phyloP scores from a whole-genome alignment of 306 rosid species.

The Quercus glauca region DNA sequence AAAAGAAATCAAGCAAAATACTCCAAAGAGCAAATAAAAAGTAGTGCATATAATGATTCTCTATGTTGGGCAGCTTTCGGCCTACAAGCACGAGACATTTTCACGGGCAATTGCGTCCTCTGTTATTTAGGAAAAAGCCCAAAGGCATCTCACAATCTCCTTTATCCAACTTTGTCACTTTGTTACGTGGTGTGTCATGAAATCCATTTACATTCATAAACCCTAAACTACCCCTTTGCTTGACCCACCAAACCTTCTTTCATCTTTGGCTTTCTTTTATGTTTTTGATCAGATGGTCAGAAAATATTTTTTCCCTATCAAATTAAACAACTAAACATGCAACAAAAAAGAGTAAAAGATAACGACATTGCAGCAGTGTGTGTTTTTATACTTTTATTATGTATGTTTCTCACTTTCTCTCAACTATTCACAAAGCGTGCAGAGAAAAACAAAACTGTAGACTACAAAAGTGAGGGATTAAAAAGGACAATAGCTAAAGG shows the following conservation, averaged over 20 bases:
- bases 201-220: slow-evolving; percentile 6
- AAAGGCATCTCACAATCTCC: slow-evolving; percentile 31
- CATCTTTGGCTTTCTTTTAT: background rate
- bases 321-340: no score
- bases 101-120: slow-evolving; percentile 64
- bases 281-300: no score
- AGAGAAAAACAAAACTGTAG: no score
- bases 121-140: slow-evolving; percentile 51
- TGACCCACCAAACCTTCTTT: slow-evolving; percentile 8
- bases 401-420: no score
- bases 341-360: no score
- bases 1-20: background rate
- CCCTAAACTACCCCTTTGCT: background rate
- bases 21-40: slow-evolving; percentile 27
- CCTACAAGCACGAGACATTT: slow-evolving; percentile 47
- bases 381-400: no score
- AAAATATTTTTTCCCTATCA: no score
- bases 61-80: slow-evolving; percentile 50
- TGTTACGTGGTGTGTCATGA: slow-evolving; percentile 18
- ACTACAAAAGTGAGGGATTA: background rate
- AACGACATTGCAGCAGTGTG: no score
- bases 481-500: slow-evolving; percentile 17
- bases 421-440: no score
- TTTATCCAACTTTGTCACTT: slow-evolving; percentile 48
- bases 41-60: slow-evolving; percentile 49